Evolutionary conservation across 768 basidiomycete species (phyloP).

Genomic region (Amanita pallidorosea): DNA sequence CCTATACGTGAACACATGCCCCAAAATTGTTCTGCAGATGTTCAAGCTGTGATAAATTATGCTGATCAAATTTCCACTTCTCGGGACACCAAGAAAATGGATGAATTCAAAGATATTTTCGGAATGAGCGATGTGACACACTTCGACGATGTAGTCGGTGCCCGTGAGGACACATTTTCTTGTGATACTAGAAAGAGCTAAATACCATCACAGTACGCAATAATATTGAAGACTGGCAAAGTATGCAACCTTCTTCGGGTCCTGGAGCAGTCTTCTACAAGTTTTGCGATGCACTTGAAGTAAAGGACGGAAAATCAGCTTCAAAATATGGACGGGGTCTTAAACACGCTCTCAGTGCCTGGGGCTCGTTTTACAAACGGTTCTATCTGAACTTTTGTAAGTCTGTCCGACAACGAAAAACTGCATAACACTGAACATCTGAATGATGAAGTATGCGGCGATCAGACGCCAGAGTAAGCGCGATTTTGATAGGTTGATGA

Average conservation of each 20-base stretch:
- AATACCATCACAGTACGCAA: slow-evolving; percentile 36
- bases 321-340: slow-evolving; percentile 49
- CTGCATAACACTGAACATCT: not conserved
- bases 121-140: slow-evolving; percentile 48
- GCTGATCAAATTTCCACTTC: slow-evolving; percentile 46
- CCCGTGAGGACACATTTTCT: slow-evolving; percentile 27
- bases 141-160: slow-evolving; percentile 56
- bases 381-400: slow-evolving; percentile 36
- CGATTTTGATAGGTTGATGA: not conserved
- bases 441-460: slow-evolving; percentile 37
- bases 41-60: slow-evolving; percentile 50
- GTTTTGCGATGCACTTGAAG: slow-evolving; percentile 62
- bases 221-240: slow-evolving; percentile 63
- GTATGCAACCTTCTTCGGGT: slow-evolving; percentile 39
- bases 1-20: slow-evolving; percentile 63
- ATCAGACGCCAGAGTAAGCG: slow-evolving; percentile 35
- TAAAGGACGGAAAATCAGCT: slow-evolving; percentile 43
- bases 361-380: slow-evolving; percentile 47
- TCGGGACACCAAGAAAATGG: slow-evolving; percentile 34
- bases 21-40: slow-evolving; percentile 62
- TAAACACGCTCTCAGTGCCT: slow-evolving; percentile 45
- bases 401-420: slow-evolving; percentile 13
- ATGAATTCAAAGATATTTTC: slow-evolving; percentile 44
- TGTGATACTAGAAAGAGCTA: slow-evolving; percentile 25
- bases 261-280: slow-evolving; percentile 36